Conservation (phyloP, 2,329 filamentous ascomycete species). For the Apiospora malaysiana region DNA sequence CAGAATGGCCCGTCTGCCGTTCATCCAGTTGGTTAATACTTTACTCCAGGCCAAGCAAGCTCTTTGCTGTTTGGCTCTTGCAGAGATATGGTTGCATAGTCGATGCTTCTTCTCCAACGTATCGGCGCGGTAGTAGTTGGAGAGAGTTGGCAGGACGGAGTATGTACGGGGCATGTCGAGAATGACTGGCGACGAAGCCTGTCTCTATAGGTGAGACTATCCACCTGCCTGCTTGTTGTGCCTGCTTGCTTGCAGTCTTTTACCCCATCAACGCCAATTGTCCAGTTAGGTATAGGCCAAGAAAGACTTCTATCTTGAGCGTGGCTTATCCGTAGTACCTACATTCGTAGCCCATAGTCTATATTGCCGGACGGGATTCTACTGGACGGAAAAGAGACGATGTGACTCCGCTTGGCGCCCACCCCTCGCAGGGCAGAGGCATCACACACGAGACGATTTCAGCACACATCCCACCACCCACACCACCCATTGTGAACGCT, state of each 20-base stretch:
- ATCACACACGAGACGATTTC: constrained; percentile 3
- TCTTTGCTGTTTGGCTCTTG: background rate
- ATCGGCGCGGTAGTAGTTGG: background rate
- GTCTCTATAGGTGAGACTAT: background rate
- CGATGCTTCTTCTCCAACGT: background rate
- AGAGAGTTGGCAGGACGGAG: background rate
- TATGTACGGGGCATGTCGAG: too few relatives aligned
- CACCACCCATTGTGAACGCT: background rate
- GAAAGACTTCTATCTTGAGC: background rate
- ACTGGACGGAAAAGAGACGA: constrained; percentile 9
- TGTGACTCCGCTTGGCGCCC: constrained; percentile 17
- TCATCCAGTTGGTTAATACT: constrained; percentile 1
- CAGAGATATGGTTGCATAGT: background rate
- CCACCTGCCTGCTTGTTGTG: background rate
- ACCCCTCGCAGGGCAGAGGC: background rate
- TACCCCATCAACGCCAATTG: background rate
- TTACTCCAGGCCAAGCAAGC: constrained; percentile 6
- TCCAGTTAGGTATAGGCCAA: constrained; percentile 12
- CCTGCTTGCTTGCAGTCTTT: too few relatives aligned
- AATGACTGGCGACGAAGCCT: constrained; percentile 12
- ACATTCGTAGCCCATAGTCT: background rate
- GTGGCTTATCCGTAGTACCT: constrained; percentile 7
- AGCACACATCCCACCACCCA: constrained; percentile 4
- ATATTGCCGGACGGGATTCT: constrained; percentile 5
- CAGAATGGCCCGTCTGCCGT: background rate